These are phyloP conservation scores for Angomonas ambiguus DNA, from an alignment of 208 protist species.

Conservation along the genomic window DNA sequence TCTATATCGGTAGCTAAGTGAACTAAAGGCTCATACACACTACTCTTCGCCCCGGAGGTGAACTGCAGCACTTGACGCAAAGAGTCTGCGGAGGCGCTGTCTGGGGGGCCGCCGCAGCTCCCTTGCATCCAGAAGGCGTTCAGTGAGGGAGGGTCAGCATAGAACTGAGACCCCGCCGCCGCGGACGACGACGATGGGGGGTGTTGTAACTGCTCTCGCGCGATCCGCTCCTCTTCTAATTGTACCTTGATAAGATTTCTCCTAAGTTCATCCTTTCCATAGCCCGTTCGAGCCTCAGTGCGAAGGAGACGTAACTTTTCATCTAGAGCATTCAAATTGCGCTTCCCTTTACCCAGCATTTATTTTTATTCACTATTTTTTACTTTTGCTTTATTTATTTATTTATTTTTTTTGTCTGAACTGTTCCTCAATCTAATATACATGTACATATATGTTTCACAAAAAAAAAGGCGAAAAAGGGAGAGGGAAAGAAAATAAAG, in stretches of 20 bases:
- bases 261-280: conserved; percentile 14
- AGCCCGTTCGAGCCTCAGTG: conserved; percentile 5
- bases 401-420: too few species aligned
- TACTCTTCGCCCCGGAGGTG: neutral
- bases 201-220: neutral
- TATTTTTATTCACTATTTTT: conserved; percentile 2
- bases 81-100: neutral
- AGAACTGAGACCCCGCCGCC: too few species aligned
- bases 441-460: too few species aligned
- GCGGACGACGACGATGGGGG: neutral
- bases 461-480: neutral
- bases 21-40: neutral
- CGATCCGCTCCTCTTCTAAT: conserved; percentile 4
- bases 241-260: conserved; percentile 12
- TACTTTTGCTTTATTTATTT: too few species aligned
- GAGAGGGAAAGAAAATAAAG: too few species aligned
- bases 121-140: conserved; percentile 4
- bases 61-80: neutral
- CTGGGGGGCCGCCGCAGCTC: neutral
- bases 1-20: neutral
- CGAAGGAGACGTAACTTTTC: conserved; percentile 2
- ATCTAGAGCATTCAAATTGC: neutral
- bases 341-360: conserved; percentile 1
- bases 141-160: too few species aligned
- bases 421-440: too few species aligned